A percentile compares a stretch with the other conserved stretches of the same genome.
Evolutionary conservation across 23 red algal species (phyloP).

Genomic region (Gracilariopsis chorda): DNA sequence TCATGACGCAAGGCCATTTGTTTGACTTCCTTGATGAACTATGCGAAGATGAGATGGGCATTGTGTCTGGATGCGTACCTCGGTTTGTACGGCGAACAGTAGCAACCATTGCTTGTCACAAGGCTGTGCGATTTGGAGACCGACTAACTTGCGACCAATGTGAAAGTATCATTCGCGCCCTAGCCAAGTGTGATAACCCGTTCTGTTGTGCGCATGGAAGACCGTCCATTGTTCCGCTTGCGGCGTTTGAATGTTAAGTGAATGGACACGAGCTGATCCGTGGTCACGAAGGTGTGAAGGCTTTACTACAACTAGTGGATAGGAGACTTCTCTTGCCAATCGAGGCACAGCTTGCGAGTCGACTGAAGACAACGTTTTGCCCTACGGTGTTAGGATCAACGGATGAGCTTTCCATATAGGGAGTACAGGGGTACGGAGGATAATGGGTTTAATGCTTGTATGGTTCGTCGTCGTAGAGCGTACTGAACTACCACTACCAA

Average conservation of each 20-base stretch:
- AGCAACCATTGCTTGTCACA: conserved; percentile 70
- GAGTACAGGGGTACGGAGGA: no score
- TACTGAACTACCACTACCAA: no score
- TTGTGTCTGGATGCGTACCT: not conserved
- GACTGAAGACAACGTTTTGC: no score
- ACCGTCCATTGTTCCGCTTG: conserved; percentile 80
- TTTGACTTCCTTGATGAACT: conserved; percentile 57
- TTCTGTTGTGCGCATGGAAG: conserved; percentile 95
- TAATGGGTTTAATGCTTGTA: no score
- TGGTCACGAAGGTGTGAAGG: no score
- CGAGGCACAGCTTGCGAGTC: no score
- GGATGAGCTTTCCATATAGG: no score
- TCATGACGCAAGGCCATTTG: conserved; percentile 23
- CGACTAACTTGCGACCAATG: conserved; percentile 41
- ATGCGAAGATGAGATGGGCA: not conserved
- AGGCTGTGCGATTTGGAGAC: conserved; percentile 92
- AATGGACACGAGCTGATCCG: no score
- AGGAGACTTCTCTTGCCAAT: no score
- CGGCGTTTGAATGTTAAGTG: not conserved
- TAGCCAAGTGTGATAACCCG: conserved; percentile 69
- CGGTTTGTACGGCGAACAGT: conserved; percentile 28
- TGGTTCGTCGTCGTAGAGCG: no score
- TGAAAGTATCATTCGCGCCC: conserved; percentile 21
- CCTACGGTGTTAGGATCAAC: no score
- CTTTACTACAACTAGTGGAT: no score